Percentiles rank a stretch among this genome's conserved stretches.
Conservation (phyloP, 257 asterid genomes). For the Solanum infundibuliforme region DNA sequence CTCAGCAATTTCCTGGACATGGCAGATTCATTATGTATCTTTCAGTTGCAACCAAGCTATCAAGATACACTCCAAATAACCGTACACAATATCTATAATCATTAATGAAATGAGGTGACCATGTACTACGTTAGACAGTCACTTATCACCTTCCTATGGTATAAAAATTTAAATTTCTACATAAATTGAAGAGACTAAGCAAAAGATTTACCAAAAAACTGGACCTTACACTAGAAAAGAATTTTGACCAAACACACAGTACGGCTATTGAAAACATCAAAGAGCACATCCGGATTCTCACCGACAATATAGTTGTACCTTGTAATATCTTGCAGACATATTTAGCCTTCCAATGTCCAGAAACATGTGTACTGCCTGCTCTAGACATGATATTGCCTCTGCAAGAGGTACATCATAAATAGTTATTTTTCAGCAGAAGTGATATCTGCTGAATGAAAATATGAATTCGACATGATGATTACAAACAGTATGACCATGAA, state of each 20-base stretch:
- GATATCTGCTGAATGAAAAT: neutral
- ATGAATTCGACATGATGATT: neutral
- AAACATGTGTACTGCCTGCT: constrained; percentile 67
- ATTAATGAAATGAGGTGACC: neutral
- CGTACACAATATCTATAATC: neutral
- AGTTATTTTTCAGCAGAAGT: neutral
- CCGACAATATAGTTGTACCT: constrained; percentile 35
- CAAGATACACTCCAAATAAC: neutral
- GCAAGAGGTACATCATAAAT: constrained; percentile 16
- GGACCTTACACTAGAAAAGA: neutral
- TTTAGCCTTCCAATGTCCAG: constrained; percentile 57
- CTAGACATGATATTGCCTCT: constrained; percentile 83
- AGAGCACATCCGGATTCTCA: neutral
- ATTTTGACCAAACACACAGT: neutral
- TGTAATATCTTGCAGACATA: constrained; percentile 93
- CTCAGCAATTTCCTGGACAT: constrained; percentile 86
- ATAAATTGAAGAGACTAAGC: neutral
- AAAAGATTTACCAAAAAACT: neutral
- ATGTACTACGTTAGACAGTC: neutral
- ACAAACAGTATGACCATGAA: neutral
- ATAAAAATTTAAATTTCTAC: neutral
- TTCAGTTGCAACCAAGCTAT: neutral
- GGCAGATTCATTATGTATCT: neutral
- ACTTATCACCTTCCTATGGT: neutral
- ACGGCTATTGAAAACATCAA: neutral